Evolutionary conservation across 345 rosid genomes (phyloP).

Genomic region (Rhizophora apiculata): DNA sequence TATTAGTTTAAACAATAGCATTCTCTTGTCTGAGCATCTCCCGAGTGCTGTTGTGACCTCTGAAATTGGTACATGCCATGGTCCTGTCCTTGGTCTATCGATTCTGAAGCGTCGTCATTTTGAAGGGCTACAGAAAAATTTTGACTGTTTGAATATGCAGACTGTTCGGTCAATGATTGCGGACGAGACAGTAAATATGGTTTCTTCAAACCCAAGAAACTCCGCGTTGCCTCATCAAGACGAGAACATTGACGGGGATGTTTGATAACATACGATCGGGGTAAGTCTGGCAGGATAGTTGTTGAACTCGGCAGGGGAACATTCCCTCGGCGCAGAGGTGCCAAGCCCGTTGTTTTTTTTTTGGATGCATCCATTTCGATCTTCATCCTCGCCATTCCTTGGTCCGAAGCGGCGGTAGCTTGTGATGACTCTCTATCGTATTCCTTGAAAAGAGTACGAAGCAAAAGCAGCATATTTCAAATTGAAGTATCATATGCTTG

Average conservation of each 20-base stretch:
- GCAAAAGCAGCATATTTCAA: too few species aligned
- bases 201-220: constrained; percentile 35
- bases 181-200: constrained; percentile 48
- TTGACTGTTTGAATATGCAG: constrained; percentile 34
- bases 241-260: constrained; percentile 43
- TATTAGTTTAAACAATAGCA: neutral
- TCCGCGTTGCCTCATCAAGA: constrained; percentile 34
- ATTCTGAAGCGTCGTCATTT: neutral
- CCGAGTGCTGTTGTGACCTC: too few species aligned
- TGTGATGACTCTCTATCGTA: too few species aligned
- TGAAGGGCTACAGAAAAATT: neutral
- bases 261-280: constrained; percentile 18
- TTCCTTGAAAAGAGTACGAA: too few species aligned
- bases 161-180: constrained; percentile 52
- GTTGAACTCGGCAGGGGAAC: too few species aligned
- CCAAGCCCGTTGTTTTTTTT: neutral
- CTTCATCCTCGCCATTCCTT: neutral
- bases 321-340: neutral
- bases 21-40: neutral
- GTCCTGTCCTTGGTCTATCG: neutral
- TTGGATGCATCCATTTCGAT: neutral
- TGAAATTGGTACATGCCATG: neutral
- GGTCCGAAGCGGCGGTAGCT: neutral
- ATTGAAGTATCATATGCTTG: too few species aligned
- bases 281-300: neutral